phyloP scores from a whole-genome alignment of 331 rosid species.

The Rhamnella rubrinervis region DNA sequence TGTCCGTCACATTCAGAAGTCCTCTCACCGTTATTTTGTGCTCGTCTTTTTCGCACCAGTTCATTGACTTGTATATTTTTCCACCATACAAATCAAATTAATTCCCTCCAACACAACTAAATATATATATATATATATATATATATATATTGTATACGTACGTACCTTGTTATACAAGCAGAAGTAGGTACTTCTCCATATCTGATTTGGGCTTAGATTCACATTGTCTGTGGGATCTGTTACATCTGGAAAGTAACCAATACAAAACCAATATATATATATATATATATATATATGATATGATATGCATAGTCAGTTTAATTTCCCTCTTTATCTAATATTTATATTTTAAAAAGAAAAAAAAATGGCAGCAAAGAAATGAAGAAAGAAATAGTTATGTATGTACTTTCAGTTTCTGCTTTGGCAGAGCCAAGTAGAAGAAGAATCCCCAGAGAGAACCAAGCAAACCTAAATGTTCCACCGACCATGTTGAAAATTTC shows the following conservation, averaged over 20 bases:
- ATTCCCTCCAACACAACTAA: not conserved
- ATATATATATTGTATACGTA: not conserved
- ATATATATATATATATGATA: not conserved
- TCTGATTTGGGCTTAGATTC: conserved; percentile 23
- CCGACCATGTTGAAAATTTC: not conserved
- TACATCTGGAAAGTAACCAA: conserved; percentile 17
- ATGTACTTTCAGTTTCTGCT: conserved; percentile 16
- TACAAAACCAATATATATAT: not conserved
- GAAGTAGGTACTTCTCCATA: conserved; percentile 39
- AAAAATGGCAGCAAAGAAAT: too few relatives aligned
- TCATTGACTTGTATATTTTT: conserved; percentile 12
- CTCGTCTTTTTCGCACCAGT: not conserved
- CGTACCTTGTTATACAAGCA: conserved; percentile 32
- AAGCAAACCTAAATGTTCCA: conserved; percentile 11
- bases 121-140: not conserved
- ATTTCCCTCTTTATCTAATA: not conserved
- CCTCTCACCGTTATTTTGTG: conserved; percentile 8
- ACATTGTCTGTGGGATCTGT: conserved; percentile 26
- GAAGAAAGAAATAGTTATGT: not conserved
- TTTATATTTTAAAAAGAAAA: too few relatives aligned
- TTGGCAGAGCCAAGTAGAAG: conserved; percentile 19
- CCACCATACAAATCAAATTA: not conserved
- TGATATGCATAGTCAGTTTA: not conserved
- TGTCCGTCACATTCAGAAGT: not conserved
- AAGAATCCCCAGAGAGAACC: conserved; percentile 23